These are phyloP conservation scores for Neurospora sublineolata DNA, from an alignment of 495 filamentous ascomycete genomes.

Conservation along the genomic window DNA sequence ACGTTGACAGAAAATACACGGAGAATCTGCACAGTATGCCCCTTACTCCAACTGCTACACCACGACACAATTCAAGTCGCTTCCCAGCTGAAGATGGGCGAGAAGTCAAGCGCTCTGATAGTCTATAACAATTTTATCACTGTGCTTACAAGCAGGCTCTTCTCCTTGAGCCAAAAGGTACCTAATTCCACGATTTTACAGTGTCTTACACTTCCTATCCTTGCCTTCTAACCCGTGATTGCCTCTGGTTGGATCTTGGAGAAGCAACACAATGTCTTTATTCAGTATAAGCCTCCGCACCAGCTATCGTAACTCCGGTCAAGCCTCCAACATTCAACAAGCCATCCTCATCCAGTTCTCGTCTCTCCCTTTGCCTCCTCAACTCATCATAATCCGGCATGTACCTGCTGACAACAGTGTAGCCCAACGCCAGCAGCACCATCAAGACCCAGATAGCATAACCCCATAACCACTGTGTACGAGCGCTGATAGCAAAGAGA, in stretches of 20 bases:
- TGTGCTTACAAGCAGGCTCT: not conserved
- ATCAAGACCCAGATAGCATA: constrained; percentile 58
- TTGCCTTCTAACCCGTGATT: not conserved
- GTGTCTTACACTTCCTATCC: not conserved
- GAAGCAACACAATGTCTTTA: not conserved
- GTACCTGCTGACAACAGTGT: constrained; percentile 32
- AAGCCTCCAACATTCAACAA: not conserved
- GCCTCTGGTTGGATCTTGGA: not conserved
- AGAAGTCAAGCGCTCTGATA: not conserved
- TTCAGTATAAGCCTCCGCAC: not conserved
- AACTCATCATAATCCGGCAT: constrained; percentile 40
- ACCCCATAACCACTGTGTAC: constrained; percentile 43
- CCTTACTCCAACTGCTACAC: not conserved
- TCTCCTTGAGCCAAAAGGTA: not conserved
- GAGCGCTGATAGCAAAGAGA: constrained; percentile 49
- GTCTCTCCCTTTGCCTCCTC: constrained; percentile 13
- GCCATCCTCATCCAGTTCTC: not conserved
- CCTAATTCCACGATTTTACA: not conserved
- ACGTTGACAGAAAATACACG: not conserved
- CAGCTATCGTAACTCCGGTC: not conserved
- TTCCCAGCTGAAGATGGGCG: not conserved
- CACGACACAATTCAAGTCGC: not conserved
- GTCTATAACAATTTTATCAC: not conserved
- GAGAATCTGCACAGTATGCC: not conserved
- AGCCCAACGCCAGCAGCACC: constrained; percentile 32